Evolutionary conservation across 1,139 yeast genomes (phyloP).

Genomic region (Blastobotrys aristatus): DNA sequence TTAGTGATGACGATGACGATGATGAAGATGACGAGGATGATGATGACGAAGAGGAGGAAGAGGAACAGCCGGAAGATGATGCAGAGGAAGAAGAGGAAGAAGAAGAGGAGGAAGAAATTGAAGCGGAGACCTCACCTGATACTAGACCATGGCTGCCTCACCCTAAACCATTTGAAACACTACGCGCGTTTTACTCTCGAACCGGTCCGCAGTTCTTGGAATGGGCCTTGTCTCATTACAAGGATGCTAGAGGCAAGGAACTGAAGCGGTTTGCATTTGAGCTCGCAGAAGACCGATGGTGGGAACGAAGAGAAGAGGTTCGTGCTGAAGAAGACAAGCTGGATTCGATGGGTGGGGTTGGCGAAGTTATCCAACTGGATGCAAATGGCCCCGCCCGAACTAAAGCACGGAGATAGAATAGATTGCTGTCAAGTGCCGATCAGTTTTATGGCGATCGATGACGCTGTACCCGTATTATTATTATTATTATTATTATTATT

Average conservation of each 20-base stretch:
- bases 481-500: no score
- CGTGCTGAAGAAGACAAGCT: slow-evolving; percentile 81
- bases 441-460: no score
- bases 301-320: slow-evolving; percentile 96
- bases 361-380: slow-evolving; percentile 81
- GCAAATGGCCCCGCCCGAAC: slow-evolving; percentile 43
- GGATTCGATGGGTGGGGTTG: slow-evolving; percentile 90
- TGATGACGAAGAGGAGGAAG: slow-evolving; percentile 49
- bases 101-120: slow-evolving; percentile 54
- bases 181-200: slow-evolving; percentile 79
- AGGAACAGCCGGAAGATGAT: no score
- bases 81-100: slow-evolving; percentile 53
- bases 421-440: no score
- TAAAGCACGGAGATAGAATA: slow-evolving; percentile 23
- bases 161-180: slow-evolving; percentile 88
- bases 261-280: slow-evolving; percentile 87
- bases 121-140: slow-evolving; percentile 58
- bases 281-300: slow-evolving; percentile 90
- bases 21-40: slow-evolving; percentile 65
- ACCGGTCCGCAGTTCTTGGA: slow-evolving; percentile 83
- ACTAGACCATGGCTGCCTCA: slow-evolving; percentile 96
- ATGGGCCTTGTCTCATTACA: slow-evolving; percentile 76
- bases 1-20: slow-evolving; percentile 53
- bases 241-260: slow-evolving; percentile 82
- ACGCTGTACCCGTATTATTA: no score